Evolutionary conservation across 306 rosid genomes (phyloP).

Genomic region (Citrullus mucosospermus): DNA sequence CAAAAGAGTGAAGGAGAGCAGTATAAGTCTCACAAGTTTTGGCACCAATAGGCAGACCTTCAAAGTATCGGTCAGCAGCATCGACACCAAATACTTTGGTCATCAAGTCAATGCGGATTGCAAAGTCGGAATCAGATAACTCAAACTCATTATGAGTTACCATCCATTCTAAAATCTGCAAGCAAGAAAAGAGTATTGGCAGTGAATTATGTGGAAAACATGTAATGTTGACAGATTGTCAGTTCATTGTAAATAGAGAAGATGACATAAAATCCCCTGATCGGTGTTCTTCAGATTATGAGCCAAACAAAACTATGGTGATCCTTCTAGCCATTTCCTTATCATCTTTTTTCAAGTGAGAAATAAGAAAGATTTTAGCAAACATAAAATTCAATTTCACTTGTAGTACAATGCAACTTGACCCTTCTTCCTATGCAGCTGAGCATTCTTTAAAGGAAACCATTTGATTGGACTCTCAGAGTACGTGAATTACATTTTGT

Average conservation of each 20-base stretch:
- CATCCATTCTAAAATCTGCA: slow-evolving; percentile 96
- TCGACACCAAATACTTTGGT: slow-evolving; percentile 82
- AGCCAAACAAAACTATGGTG: not conserved
- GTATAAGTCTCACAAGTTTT: slow-evolving; percentile 73
- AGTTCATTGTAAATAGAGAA: not conserved
- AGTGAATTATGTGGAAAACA: not conserved
- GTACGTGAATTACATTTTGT: not conserved
- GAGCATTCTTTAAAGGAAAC: not conserved
- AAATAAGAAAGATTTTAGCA: not conserved
- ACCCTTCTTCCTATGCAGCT: not conserved
- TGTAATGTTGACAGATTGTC: not conserved
- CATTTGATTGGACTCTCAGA: not conserved
- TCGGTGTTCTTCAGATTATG: not conserved
- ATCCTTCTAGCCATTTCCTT: not conserved
- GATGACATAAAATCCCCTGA: not conserved
- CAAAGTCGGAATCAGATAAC: slow-evolving; percentile 63
- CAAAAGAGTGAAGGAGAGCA: slow-evolving; percentile 83
- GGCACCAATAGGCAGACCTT: slow-evolving; percentile 42
- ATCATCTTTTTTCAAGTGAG: not conserved
- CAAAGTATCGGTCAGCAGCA: slow-evolving; percentile 89
- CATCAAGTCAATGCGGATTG: slow-evolving; percentile 76
- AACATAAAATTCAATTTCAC: not conserved
- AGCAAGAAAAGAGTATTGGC: slow-evolving; percentile 7
- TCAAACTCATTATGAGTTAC: slow-evolving; percentile 38
- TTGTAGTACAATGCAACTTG: not conserved